Evolutionary conservation across 371 early-diverging fungal genomes (phyloP), one percentile per base, ranked within the genome.

Genomic region (Umbelopsis sp.): DNA sequence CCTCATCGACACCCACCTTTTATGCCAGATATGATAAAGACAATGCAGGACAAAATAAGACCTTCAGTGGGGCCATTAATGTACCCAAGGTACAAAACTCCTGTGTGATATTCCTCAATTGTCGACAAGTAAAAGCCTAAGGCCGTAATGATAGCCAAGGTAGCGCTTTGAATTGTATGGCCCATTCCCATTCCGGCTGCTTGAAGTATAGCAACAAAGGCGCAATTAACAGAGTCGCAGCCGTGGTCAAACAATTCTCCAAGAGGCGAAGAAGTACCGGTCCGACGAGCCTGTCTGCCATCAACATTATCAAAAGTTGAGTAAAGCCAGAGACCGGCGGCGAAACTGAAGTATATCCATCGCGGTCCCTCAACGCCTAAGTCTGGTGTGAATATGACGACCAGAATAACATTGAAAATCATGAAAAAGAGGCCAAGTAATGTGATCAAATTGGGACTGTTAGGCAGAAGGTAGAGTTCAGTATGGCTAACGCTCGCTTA

Each of bases 51-150:
- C 10, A 93, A 44, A 38, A 96, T 82, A 20, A 99, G 86, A 25
- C 97, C 96, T 74, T 99, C 99, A 0, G 98, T 95, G 12, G 99
- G 98, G 7, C 98, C 99, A 74, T 96, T 97, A 74, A 98, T 77
- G 71, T 95, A 92, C 11, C 97, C 96, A 22, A 99, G 86, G 75
- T 94, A 97, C 35, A 99, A 86, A 1, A 89, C 86, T 18, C 95
- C 95, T 1, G 98, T 98, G 79, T 98, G 96, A 77, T 97, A 99
- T 74, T 96, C 97, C 73, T 99, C 97, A 85, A 96, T 94, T 1
- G 97, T 96, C 29, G 95, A 93, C 68, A 97, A 78, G 84, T 93
- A 99, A 80, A 97, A 99, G 32, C 92, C 88, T 69, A 87, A 74
- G 62, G 93, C 86, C 35, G 94, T 93, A 29, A 92, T 81, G 69